Percentiles rank a stretch among this genome's conserved stretches.
Evolutionary conservation across 129 eudicot genomes (phyloP).

Genomic region (Flaveria sonorensis): DNA sequence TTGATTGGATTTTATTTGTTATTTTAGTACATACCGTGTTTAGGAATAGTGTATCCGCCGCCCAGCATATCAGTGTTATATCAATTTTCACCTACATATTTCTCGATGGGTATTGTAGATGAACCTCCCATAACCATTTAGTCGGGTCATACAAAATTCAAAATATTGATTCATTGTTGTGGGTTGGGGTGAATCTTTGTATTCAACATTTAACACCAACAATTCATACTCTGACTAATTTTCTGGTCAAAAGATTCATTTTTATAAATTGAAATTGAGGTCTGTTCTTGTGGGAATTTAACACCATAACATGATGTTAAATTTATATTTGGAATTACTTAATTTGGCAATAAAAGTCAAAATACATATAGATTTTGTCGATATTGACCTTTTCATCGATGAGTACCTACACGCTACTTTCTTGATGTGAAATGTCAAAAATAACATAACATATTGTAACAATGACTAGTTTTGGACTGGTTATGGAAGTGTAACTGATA

Average conservation of each 20-base stretch:
- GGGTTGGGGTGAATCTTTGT: not conserved
- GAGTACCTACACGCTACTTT: no score
- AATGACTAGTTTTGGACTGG: no score
- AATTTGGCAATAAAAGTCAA: slow-evolving; percentile 8
- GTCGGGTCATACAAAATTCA: not conserved
- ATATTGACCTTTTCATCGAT: not conserved
- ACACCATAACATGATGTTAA: not conserved
- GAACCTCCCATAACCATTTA: not conserved
- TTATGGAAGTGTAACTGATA: no score
- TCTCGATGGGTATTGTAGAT: not conserved
- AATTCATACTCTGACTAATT: not conserved
- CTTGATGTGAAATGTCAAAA: no score
- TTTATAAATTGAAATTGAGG: not conserved
- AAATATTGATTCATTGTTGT: not conserved
- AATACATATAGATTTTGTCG: not conserved
- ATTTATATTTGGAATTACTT: not conserved
- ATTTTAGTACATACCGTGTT: not conserved
- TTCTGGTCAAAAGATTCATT: not conserved
- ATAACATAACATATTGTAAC: no score
- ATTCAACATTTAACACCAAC: not conserved
- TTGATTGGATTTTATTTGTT: not conserved
- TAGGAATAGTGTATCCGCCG: not conserved
- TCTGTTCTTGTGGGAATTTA: not conserved
- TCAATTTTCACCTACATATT: not conserved
- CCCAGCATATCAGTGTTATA: not conserved